Evolutionary conservation across 73 alveolate species (phyloP).

Genomic region (Halteria grandinella): DNA sequence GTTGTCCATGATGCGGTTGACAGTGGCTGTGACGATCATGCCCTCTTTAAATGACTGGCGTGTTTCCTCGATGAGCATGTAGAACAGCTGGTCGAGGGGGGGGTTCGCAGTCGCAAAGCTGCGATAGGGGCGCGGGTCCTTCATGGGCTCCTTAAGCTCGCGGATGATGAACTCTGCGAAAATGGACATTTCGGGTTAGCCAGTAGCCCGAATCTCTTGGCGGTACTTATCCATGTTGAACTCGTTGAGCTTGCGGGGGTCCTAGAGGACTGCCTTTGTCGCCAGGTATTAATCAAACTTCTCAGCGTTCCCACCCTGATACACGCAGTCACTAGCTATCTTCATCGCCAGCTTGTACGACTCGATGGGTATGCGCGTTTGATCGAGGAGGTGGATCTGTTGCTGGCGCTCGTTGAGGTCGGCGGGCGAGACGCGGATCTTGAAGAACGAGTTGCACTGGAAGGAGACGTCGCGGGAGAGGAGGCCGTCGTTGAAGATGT

Average conservation of each 20-base stretch:
- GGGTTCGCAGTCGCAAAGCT: constrained; percentile 51
- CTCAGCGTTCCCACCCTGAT: constrained; percentile 63
- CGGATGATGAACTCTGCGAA: constrained; percentile 67
- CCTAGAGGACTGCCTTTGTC: constrained; percentile 61
- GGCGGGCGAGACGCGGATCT: constrained; percentile 14
- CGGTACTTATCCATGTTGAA: constrained; percentile 77
- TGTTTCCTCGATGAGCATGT: constrained; percentile 80
- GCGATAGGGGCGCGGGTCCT: constrained; percentile 72
- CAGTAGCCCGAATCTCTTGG: constrained; percentile 34
- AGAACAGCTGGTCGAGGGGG: constrained; percentile 71
- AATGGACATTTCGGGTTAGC: constrained; percentile 58
- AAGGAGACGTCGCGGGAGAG: constrained; percentile 34
- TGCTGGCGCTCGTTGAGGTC: too few relatives aligned
- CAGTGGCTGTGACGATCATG: constrained; percentile 84
- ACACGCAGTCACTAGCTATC: constrained; percentile 69
- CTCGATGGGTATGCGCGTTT: constrained; percentile 83
- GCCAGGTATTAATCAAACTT: constrained; percentile 23
- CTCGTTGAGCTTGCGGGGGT: constrained; percentile 71
- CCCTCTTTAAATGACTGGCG: constrained; percentile 76
- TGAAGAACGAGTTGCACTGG: constrained; percentile 49
- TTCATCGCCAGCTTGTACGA: constrained; percentile 71
- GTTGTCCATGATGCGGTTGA: constrained; percentile 60
- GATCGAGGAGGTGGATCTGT: constrained; percentile 80
- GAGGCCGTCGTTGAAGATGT: constrained; percentile 36
- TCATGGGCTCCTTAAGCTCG: constrained; percentile 81